Base-by-base conservation (phyloP, 2,329 filamentous ascomycete species). In the Basipetospora chlamydospora region DNA sequence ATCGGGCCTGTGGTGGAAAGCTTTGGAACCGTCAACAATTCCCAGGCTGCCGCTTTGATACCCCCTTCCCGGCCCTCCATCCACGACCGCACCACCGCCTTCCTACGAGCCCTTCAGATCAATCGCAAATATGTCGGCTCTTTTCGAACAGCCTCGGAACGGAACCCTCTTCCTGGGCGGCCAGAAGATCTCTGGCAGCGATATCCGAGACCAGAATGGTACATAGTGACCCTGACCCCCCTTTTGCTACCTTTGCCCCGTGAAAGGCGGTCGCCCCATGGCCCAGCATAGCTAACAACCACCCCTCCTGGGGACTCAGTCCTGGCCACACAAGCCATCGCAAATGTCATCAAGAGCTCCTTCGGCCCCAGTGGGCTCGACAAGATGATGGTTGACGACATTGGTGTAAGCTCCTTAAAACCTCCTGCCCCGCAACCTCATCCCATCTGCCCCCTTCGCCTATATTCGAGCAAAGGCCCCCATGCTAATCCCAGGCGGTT, bases 301-400 rank as follows among this genome's bases (percentile, higher is more conserved):
- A 20, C 15, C n/a, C 21, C 8, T 7, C 10, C 13, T 4, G n/a
- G 20, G 17, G 10, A n/a, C n/a, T n/a, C 53, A 87, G 90, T 96
- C 33, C 75, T 86, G 48, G 90, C 90, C 47, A 96, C 90, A 31
- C 86, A 95, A 59, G 86, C 88, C 41, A 96, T 98, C 53, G 81
- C 90, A 51, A 98, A 96, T 76, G 87, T 98, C 41, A 86, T 98
- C 59, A 96, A 94, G 69, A 94, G 84, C 61, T 98, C 90, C 12
- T 98, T 98, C 56, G 90, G 90, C 39, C 90, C 90, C 35, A 94
- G 85, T 43, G 90, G 90, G 33, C 73, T 98, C 47, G 90, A 98
- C 59, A 98, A 98, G 74, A 98, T 98, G 90, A 96, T 98, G 90
- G 90, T 98, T 50, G 90, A 98, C 64, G 90, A 98, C 57, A 96